Evolutionary conservation across 352 stramenopile species (phyloP), one percentile per base, ranked within the genome.

Genomic region (Globisporangium paroecandrum): DNA sequence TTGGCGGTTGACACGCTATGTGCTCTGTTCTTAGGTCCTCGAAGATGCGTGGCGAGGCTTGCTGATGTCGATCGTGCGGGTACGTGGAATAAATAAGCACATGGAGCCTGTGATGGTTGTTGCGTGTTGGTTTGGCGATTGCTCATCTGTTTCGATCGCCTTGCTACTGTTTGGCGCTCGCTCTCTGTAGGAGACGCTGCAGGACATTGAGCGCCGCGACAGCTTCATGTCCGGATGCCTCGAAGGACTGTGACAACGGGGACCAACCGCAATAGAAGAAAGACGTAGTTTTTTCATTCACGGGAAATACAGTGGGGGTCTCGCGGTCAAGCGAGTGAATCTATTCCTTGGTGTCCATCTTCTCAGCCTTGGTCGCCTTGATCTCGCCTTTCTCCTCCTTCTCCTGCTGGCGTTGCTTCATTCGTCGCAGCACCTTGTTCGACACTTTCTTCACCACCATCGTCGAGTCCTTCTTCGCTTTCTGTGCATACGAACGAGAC

Each of bases 191-290:
- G 80, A 92, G 60, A 91, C 84, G 22, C 66, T 94, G 38, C 71
- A 89, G 66, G 83, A 92, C 58, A 87, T 91, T 4, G 76, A 86
- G 57, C 75, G 78, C 25, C 78, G 77, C 8, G 84, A 92, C 68
- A 89, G 72, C 64, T 84, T 81, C 65, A 82, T 91, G 74, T 73
- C 83, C 3, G 76, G 83, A 25, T 91, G 83, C 62, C 77, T 94
- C 13, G 82, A 91, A 49, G 81, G 85, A 22, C 68, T 91, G 20
- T 89, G 77, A 74, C 43, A 58, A 64, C 6, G 20, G 12, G 12
- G 9, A 22, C 9, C 27, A 12, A 38, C 2, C 15, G 36, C 20
- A 22, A 56, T 25, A 47, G 38, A 65, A 47, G 18, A 41, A 27
- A 60, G 22, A 38, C 1, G 9, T 22, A 51, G 43, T 51, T 51